Evolutionary conservation across 1,284 basidiomycete genomes (phyloP).

Genomic region (Phellinidium pouzarii): DNA sequence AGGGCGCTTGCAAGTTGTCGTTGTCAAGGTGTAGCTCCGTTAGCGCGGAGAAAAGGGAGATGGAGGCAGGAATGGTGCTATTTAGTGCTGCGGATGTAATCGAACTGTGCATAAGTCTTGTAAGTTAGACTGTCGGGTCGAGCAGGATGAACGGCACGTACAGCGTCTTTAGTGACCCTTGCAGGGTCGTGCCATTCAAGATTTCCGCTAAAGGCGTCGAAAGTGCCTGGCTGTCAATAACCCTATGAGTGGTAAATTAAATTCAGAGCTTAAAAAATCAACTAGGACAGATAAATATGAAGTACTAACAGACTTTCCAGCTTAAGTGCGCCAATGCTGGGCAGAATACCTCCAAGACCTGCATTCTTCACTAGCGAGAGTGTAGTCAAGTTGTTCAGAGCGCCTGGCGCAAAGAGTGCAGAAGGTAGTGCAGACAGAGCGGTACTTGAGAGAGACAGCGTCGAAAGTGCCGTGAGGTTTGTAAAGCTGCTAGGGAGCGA

Average conservation of each 20-base stretch:
- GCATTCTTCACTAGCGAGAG: constrained; percentile 39
- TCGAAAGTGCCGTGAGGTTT: constrained; percentile 33
- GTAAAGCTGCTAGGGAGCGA: constrained; percentile 33
- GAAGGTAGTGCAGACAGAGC: constrained; percentile 35
- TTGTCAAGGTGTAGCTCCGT: constrained; percentile 29
- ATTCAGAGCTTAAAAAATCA: neutral
- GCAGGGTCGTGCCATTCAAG: constrained; percentile 30
- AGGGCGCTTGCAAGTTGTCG: constrained; percentile 29
- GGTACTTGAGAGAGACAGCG: constrained; percentile 42
- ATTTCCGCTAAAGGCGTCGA: constrained; percentile 29
- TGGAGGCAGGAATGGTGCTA: constrained; percentile 25
- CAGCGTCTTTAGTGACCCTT: constrained; percentile 33
- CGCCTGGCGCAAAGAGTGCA: constrained; percentile 28
- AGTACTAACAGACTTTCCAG: constrained; percentile 38
- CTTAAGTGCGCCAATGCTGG: constrained; percentile 31
- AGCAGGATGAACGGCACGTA: constrained; percentile 19
- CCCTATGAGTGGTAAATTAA: constrained; percentile 22
- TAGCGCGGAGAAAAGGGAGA: constrained; percentile 26
- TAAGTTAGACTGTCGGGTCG: neutral
- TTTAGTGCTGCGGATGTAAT: constrained; percentile 29
- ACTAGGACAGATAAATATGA: neutral
- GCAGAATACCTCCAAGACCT: constrained; percentile 37
- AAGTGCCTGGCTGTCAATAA: constrained; percentile 31
- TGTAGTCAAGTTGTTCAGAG: constrained; percentile 32
- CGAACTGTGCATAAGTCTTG: constrained; percentile 23